Evolutionary conservation across 2,329 filamentous ascomycete species (phyloP).

Genomic region (Claviceps digitariae): DNA sequence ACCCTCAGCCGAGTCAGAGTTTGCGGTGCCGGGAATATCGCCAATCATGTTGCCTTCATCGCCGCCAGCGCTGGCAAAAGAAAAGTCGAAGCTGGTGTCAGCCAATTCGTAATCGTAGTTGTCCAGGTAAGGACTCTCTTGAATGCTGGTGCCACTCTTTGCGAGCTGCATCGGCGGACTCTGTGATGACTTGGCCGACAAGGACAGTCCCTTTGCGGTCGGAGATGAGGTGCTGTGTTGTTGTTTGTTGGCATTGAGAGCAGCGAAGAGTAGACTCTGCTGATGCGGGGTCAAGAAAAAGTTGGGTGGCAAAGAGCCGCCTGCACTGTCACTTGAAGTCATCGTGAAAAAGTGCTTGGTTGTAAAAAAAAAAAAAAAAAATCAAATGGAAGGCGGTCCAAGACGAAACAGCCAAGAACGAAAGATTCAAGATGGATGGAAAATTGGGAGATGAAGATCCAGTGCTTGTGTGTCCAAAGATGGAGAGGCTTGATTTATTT

Average conservation of each 20-base stretch:
- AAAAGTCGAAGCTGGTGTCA: constrained; percentile 63
- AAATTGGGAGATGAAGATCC: not conserved
- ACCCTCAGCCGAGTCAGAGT: constrained; percentile 45
- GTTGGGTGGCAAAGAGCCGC: constrained; percentile 30
- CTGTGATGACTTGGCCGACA: constrained; percentile 36
- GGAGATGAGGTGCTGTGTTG: constrained; percentile 20
- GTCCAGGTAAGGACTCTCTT: constrained; percentile 73
- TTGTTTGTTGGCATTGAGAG: constrained; percentile 56
- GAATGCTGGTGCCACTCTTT: constrained; percentile 28
- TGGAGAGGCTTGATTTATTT: not conserved
- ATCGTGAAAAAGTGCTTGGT: constrained; percentile 18
- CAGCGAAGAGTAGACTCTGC: constrained; percentile 61
- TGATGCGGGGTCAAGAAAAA: constrained; percentile 65
- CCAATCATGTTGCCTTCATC: constrained; percentile 60
- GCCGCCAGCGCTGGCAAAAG: constrained; percentile 22
- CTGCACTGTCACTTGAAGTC: constrained; percentile 35
- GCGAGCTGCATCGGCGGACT: constrained; percentile 33
- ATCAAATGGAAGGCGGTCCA: not conserved
- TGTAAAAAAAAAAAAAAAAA: not conserved
- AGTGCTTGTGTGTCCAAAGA: not conserved
- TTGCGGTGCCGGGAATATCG: constrained; percentile 44
- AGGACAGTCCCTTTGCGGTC: constrained; percentile 24
- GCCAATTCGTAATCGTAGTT: constrained; percentile 64
- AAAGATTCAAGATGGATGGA: no score
- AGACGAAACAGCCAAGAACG: not conserved